These are phyloP conservation scores for Epichloe sibirici DNA, from an alignment of 2,329 filamentous ascomycete genomes.

Conservation along the genomic window DNA sequence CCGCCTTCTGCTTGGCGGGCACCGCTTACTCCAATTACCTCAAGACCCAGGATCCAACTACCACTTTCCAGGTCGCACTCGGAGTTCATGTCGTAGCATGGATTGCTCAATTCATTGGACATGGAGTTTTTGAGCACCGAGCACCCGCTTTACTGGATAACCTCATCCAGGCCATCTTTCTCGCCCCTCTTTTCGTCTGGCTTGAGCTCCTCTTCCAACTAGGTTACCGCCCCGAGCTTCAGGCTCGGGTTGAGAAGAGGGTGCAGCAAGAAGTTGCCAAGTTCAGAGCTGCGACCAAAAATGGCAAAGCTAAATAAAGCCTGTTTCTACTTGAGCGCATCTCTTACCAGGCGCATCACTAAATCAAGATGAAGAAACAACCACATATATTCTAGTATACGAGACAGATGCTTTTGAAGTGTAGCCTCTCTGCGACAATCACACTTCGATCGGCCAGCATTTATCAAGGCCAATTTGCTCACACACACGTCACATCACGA, in stretches of 20 bases:
- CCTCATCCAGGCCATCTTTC: constrained; percentile 77
- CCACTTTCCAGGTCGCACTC: constrained; percentile 45
- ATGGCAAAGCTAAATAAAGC: constrained; percentile 38
- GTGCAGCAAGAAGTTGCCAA: constrained; percentile 69
- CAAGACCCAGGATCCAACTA: constrained; percentile 40
- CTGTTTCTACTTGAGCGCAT: not conserved
- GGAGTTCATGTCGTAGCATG: constrained; percentile 63
- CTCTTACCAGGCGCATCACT: not conserved
- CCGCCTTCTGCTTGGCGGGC: constrained; percentile 61
- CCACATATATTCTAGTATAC: not conserved
- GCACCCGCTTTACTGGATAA: constrained; percentile 88
- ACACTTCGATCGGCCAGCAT: not conserved
- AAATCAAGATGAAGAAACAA: not conserved
- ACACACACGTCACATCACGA: not conserved
- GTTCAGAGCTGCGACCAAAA: constrained; percentile 47
- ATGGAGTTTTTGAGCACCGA: constrained; percentile 77
- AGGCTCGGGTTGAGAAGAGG: constrained; percentile 63
- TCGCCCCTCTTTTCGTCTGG: constrained; percentile 96
- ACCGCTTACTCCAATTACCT: constrained; percentile 69
- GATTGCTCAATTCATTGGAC: constrained; percentile 84
- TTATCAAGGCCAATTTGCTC: not conserved
- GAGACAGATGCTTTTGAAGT: not conserved
- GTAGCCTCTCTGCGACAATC: not conserved
- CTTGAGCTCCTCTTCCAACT: constrained; percentile 83
- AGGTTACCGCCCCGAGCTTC: constrained; percentile 81